phyloP scores from a whole-genome alignment of 768 basidiomycete species.

The Rhodotorula sphaerocarpa region DNA sequence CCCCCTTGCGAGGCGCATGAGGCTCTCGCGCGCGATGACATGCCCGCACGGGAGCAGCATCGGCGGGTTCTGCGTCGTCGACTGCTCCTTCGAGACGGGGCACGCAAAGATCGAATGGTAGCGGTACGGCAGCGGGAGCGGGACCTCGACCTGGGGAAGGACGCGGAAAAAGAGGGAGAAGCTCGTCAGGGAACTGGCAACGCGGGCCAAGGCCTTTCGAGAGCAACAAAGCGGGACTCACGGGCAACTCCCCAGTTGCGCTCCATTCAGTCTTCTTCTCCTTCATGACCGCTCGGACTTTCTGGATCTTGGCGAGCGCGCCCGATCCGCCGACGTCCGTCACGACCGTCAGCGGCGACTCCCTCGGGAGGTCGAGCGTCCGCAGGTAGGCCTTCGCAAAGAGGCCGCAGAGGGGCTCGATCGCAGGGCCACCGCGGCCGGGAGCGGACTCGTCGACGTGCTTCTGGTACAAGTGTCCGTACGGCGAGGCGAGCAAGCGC shows the following conservation, averaged over 20 bases:
- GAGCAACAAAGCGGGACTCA: constrained; percentile 43
- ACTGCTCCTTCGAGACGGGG: constrained; percentile 95
- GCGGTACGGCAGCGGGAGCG: constrained; percentile 64
- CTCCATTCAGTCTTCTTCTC: constrained; percentile 90
- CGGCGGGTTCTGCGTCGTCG: constrained; percentile 83
- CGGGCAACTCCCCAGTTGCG: constrained; percentile 79
- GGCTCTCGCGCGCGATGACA: constrained; percentile 83
- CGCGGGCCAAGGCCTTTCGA: background rate
- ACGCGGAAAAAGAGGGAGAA: background rate
- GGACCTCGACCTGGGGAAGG: constrained; percentile 83
- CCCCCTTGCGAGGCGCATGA: constrained; percentile 78
- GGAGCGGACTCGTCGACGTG: background rate
- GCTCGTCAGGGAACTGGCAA: background rate
- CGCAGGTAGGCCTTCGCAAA: constrained; percentile 87
- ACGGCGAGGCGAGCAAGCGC: constrained; percentile 61
- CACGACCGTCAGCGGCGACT: constrained; percentile 76
- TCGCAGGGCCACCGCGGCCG: background rate
- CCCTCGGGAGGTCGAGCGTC: constrained; percentile 75
- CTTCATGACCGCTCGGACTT: constrained; percentile 85
- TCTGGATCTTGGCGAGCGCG: constrained; percentile 83
- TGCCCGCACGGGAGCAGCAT: constrained; percentile 98
- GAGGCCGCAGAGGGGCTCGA: constrained; percentile 54
- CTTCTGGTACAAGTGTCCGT: constrained; percentile 53
- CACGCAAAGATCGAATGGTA: constrained; percentile 98
- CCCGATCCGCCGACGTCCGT: constrained; percentile 90